phyloP scores from a whole-genome alignment of 345 rosid genomes.

The Eucalyptus cloeziana region DNA sequence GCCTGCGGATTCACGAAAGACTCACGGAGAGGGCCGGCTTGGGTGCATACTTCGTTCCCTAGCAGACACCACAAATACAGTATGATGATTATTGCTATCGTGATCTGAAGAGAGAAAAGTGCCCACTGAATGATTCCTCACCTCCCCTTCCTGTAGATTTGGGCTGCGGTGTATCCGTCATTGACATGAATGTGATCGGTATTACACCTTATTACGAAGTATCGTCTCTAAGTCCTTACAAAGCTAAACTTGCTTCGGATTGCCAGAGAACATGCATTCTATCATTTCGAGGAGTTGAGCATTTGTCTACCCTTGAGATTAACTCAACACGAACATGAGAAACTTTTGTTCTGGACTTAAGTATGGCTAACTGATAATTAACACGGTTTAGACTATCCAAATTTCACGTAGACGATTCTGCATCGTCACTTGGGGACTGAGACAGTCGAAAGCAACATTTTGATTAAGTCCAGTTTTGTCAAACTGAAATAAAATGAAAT shows the following conservation, averaged over 20 bases:
- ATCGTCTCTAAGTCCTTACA: background rate
- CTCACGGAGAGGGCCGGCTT: slow-evolving; percentile 80
- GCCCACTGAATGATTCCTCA: background rate
- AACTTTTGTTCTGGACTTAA: background rate
- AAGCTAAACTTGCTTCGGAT: background rate
- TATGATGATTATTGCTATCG: slow-evolving; percentile 16
- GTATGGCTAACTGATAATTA: background rate
- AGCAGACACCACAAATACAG: slow-evolving; percentile 66
- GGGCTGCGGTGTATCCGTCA: background rate
- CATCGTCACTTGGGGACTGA: background rate
- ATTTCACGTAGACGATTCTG: background rate
- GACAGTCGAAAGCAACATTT: background rate
- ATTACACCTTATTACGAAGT: background rate
- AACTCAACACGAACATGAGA: background rate
- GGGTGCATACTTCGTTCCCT: slow-evolving; percentile 81
- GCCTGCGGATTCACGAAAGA: slow-evolving; percentile 77
- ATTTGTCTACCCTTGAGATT: background rate
- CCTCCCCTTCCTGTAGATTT: background rate
- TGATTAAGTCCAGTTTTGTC: background rate
- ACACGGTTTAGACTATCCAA: background rate
- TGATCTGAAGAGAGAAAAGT: background rate
- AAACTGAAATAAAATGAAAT: background rate
- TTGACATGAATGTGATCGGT: background rate
- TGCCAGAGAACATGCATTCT: background rate
- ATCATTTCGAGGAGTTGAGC: background rate